Evolutionary conservation across 2,329 filamentous ascomycete genomes (phyloP).

Genomic region (Fusarium verticillioides): DNA sequence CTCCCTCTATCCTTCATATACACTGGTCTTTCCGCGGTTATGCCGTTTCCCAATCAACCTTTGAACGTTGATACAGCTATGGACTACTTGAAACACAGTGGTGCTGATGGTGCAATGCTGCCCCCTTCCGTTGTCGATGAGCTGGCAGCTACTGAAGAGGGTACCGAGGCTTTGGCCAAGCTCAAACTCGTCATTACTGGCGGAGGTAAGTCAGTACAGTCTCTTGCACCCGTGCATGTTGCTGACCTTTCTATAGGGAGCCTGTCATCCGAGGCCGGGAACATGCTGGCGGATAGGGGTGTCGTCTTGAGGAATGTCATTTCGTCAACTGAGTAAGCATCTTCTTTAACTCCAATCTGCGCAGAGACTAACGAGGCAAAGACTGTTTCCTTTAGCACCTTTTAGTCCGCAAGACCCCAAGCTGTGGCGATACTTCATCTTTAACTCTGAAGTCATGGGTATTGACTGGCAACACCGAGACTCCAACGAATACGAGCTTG

Average conservation of each 20-base stretch:
- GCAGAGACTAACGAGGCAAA: too few relatives aligned
- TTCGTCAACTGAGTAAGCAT: slow-evolving; percentile 9
- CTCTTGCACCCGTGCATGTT: fast-evolving
- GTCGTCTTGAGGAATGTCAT: background rate
- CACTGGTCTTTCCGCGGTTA: fast-evolving
- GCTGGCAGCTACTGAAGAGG: background rate
- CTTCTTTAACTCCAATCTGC: too few relatives aligned
- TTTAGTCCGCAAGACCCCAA: background rate
- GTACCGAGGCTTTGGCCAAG: background rate
- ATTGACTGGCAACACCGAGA: background rate
- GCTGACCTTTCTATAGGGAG: background rate
- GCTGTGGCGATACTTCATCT: slow-evolving; percentile 9
- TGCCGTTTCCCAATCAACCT: background rate
- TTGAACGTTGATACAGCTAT: background rate
- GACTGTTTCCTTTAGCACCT: background rate
- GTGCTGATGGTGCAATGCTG: background rate
- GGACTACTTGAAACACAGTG: background rate
- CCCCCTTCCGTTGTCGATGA: slow-evolving; percentile 3
- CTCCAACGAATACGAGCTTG: background rate
- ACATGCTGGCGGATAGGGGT: background rate
- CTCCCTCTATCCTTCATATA: background rate
- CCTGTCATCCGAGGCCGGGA: background rate
- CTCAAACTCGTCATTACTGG: background rate
- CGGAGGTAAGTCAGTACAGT: fast-evolving
- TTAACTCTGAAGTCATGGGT: background rate